Evolutionary conservation across 2,329 filamentous ascomycete species (phyloP).

Genomic region (Epichloe hybrida): DNA sequence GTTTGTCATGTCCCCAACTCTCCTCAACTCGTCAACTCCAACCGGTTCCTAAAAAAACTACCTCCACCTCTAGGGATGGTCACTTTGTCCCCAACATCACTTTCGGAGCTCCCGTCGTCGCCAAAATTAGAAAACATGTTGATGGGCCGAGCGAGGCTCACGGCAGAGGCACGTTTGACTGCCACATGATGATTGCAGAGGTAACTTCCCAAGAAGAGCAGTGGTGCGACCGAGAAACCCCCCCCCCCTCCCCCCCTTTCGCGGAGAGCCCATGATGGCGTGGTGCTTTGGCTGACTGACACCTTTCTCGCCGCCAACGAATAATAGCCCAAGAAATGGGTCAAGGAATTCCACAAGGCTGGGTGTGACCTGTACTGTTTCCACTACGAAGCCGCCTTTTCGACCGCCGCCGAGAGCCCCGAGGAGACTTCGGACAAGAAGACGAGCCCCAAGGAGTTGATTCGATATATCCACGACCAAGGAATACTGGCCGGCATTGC

Average conservation of each 20-base stretch:
- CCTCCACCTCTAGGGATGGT: constrained; percentile 56
- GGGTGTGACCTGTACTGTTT: constrained; percentile 99
- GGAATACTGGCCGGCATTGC: constrained; percentile 89
- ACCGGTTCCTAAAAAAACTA: background rate
- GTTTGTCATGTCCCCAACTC: constrained; percentile 20
- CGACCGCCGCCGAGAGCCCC: constrained; percentile 70
- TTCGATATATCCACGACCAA: constrained; percentile 77
- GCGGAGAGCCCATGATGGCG: no score
- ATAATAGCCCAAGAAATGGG: constrained; percentile 86
- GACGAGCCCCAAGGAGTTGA: constrained; percentile 73
- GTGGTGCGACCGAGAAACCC: background rate
- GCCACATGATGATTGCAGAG: constrained; percentile 99
- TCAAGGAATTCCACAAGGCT: constrained; percentile 83
- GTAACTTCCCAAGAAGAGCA: constrained; percentile 29
- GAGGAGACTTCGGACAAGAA: constrained; percentile 52
- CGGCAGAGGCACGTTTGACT: constrained; percentile 90
- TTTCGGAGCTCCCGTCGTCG: constrained; percentile 88
- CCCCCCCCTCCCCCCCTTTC: background rate
- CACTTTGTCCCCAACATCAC: constrained; percentile 99
- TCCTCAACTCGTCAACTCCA: constrained; percentile 11
- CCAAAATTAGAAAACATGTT: constrained; percentile 81
- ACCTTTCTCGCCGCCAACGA: no score
- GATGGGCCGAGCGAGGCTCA: constrained; percentile 54
- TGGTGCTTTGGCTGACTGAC: no score
- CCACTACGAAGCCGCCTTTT: constrained; percentile 94